Evolutionary conservation across 441 rosid genomes (phyloP), one percentile per base, ranked within the genome.

Genomic region (Gossypium gossypioides): DNA sequence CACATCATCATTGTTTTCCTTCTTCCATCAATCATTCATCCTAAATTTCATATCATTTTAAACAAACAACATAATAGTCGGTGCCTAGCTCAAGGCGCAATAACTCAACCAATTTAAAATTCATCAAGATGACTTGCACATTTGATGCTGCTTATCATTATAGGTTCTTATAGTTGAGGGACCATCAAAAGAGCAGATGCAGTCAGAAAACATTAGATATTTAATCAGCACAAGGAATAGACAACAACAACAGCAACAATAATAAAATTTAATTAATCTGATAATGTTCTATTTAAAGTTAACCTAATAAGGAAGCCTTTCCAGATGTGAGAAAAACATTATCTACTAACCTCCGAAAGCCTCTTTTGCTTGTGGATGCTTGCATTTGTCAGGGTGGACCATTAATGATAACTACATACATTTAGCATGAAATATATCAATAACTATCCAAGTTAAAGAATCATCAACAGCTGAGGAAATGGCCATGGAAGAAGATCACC

Each of bases 361-460:
- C 83, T 95, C 97, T 79, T 95, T 92, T 44, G 99, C 96, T 80
- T 88, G 92, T 18, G 93, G 94, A 82, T 95, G 97, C 84, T 95
- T 92, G 90, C 99, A 95, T 84, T 95, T 95, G 73, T 95, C 97
- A 83, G 99, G 99, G 52, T 92, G 97, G 81, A 92, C 97, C 84
- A 95, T 77, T 83, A 95, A 82, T 72, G 99, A 95, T 71, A 95
- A 61, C 97, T 95, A 67, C 9, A 74, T 67, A 56, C 27, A 34
- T 54, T 70, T 21, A 25, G 60, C 15, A 67, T 32, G 74, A 75
- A 80, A 74, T 19, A 73, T 4, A 57, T 56, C 72, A 69, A 52
- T 51, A 78, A 72, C 55, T 37, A 12, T 7, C 51, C 22, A 21
- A 67, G 67, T 4, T 56, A 63, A 3, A 52, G 27, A 42, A 67